Conservation (phyloP, 176 grass and related monocot genomes). For the Cocos nucifera region DNA sequence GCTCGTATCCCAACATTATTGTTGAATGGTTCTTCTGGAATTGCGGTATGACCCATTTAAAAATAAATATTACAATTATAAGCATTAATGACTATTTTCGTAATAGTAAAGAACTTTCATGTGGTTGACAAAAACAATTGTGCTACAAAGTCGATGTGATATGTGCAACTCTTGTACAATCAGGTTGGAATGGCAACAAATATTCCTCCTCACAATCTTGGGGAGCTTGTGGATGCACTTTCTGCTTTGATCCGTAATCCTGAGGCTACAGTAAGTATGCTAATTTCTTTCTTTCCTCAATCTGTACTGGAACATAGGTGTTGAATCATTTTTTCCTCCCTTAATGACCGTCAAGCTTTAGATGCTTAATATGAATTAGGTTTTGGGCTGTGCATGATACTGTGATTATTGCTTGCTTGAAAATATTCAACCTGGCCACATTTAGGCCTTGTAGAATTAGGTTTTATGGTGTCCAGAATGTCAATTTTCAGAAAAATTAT, state of each 20-base stretch:
- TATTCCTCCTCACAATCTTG: conserved; percentile 97
- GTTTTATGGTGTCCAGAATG: too few species aligned
- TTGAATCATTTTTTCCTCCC: too few species aligned
- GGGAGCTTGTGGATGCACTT: conserved; percentile 85
- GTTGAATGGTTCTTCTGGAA: conserved; percentile 89
- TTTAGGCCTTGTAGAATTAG: too few species aligned
- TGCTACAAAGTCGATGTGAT: not conserved
- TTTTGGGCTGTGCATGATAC: too few species aligned
- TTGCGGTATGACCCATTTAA: conserved; percentile 48
- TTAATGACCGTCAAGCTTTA: too few species aligned
- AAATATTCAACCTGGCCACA: too few species aligned
- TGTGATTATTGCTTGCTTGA: too few species aligned
- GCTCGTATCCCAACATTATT: conserved; percentile 78
- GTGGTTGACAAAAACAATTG: too few species aligned
- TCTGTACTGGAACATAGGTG: not conserved
- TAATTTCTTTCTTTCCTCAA: not conserved
- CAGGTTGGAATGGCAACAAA: conserved; percentile 99
- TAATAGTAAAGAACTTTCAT: too few species aligned
- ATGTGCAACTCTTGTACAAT: conserved; percentile 14
- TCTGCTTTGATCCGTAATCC: conserved; percentile 79
- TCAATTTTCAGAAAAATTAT: too few species aligned
- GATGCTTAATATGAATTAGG: too few species aligned
- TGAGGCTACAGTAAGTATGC: conserved; percentile 70
- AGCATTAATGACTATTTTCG: not conserved
- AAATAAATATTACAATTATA: conserved; percentile 14